These are phyloP conservation scores for Diplodia seriata DNA, from an alignment of 2,329 filamentous ascomycete genomes.

Conservation along the genomic window DNA sequence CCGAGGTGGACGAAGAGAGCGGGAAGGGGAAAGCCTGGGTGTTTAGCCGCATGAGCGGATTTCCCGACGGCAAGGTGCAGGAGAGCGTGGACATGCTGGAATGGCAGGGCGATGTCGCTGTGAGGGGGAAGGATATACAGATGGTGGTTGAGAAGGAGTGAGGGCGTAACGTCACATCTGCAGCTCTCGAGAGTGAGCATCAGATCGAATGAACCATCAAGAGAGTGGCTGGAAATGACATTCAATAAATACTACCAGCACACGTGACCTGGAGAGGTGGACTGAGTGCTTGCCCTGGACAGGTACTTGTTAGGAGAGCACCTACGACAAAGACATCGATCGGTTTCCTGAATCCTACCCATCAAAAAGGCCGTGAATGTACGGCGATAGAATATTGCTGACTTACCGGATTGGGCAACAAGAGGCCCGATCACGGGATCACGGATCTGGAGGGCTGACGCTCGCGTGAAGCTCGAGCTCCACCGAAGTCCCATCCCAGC, in stretches of 20 bases:
- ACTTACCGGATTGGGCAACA: not conserved
- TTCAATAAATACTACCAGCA: not conserved
- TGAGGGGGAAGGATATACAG: slow-evolving; percentile 23
- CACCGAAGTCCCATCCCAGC: slow-evolving; percentile 9
- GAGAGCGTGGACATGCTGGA: slow-evolving; percentile 27
- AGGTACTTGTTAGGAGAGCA: not conserved
- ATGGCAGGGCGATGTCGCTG: slow-evolving; percentile 6
- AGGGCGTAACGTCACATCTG: not conserved
- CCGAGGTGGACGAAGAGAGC: slow-evolving; percentile 1
- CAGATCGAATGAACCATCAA: not conserved
- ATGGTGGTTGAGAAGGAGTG: slow-evolving; percentile 2
- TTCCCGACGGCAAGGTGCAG: not conserved
- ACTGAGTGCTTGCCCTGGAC: not conserved
- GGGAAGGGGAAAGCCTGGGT: slow-evolving; percentile 11
- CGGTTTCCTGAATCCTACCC: not conserved
- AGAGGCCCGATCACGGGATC: slow-evolving; percentile 2
- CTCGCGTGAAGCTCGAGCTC: slow-evolving; percentile 13
- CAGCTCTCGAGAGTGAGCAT: not conserved
- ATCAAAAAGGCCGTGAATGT: not conserved
- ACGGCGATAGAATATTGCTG: not conserved
- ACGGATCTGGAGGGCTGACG: not conserved
- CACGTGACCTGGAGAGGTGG: not conserved
- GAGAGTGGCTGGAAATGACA: not conserved
- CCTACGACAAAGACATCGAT: not conserved
- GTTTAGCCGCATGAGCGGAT: slow-evolving; percentile 15